phyloP scores from a whole-genome alignment of 768 basidiomycete genomes.

The Calocera cornea region DNA sequence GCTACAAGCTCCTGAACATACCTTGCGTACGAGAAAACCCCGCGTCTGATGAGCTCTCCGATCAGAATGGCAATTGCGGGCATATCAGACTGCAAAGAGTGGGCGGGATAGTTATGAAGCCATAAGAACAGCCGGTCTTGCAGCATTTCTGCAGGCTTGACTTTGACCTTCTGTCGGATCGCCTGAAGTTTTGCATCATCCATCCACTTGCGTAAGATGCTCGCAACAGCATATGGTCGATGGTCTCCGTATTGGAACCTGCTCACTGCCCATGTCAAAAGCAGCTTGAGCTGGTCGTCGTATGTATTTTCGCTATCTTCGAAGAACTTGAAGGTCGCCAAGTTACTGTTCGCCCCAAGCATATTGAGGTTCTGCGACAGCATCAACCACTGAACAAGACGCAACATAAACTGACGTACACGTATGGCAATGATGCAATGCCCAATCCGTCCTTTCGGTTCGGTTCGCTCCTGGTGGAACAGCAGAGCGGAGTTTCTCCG shows the following conservation, averaged over 20 bases:
- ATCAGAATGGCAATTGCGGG: slow-evolving; percentile 51
- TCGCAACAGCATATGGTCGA: slow-evolving; percentile 58
- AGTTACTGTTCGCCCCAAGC: slow-evolving; percentile 50
- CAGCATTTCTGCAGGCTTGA: slow-evolving; percentile 44
- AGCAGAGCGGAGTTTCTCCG: slow-evolving; percentile 70
- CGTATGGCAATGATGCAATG: slow-evolving; percentile 47
- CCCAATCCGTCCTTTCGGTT: slow-evolving; percentile 21
- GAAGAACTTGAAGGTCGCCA: slow-evolving; percentile 47
- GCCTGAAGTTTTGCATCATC: slow-evolving; percentile 49
- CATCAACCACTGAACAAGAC: background rate
- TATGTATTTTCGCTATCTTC: slow-evolving; percentile 35
- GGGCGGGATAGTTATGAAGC: slow-evolving; percentile 38
- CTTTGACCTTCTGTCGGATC: slow-evolving; percentile 41
- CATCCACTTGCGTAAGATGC: slow-evolving; percentile 51
- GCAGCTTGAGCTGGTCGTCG: slow-evolving; percentile 53
- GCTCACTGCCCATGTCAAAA: slow-evolving; percentile 71
- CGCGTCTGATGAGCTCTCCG: slow-evolving; percentile 55
- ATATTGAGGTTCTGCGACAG: slow-evolving; percentile 56
- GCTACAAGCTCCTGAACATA: slow-evolving; percentile 75
- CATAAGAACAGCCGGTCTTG: slow-evolving; percentile 73
- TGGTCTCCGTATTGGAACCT: slow-evolving; percentile 73
- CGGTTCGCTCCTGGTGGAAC: slow-evolving; percentile 51
- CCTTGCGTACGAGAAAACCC: slow-evolving; percentile 55
- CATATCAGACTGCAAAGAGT: slow-evolving; percentile 31
- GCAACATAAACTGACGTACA: slow-evolving; percentile 30